phyloP scores from a whole-genome alignment of 352 stramenopile species.

The Elongisporangium anandrum region DNA sequence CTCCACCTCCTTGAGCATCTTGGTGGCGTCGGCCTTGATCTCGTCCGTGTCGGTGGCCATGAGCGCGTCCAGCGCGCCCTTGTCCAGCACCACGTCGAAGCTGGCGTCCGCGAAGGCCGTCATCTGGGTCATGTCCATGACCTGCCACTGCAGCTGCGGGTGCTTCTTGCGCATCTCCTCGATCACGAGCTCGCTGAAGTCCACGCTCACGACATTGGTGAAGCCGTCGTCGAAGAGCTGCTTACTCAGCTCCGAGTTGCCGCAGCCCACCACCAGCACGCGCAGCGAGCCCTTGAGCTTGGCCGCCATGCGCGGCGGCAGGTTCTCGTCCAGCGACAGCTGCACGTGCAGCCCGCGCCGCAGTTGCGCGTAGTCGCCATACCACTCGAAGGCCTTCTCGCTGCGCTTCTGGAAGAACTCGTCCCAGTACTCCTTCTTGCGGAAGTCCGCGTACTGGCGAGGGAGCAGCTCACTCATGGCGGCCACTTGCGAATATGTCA shows the following conservation, averaged over 20 bases:
- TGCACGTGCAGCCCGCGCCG: slow-evolving; percentile 23
- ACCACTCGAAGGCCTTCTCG: slow-evolving; percentile 78
- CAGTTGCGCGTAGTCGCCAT: slow-evolving; percentile 53
- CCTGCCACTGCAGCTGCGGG: slow-evolving; percentile 50
- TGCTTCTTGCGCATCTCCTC: slow-evolving; percentile 70
- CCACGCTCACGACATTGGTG: slow-evolving; percentile 50
- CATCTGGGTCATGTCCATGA: slow-evolving; percentile 84
- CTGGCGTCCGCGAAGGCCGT: slow-evolving; percentile 20
- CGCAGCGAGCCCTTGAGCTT: slow-evolving; percentile 35
- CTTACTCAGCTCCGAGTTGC: slow-evolving; percentile 66
- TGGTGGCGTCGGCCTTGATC: slow-evolving; percentile 33
- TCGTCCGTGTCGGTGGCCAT: slow-evolving; percentile 47
- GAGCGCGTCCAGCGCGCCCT: slow-evolving; percentile 75
- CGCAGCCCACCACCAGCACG: slow-evolving; percentile 74
- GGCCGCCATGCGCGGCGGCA: slow-evolving; percentile 15
- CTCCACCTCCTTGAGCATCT: slow-evolving; percentile 66
- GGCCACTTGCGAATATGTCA: too few relatives aligned
- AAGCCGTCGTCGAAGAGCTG: slow-evolving; percentile 62
- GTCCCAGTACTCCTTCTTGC: slow-evolving; percentile 72
- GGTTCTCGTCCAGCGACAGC: slow-evolving; percentile 22
- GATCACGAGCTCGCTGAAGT: slow-evolving; percentile 75
- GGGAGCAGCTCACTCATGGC: slow-evolving; percentile 35
- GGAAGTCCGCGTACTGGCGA: slow-evolving; percentile 50
- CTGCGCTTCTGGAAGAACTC: slow-evolving; percentile 68
- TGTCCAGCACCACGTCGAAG: slow-evolving; percentile 80